Percentiles rank a stretch among this genome's conserved stretches.
Evolutionary conservation across 208 protist genomes (phyloP).

Genomic region (Endotrypanum monterogeii): DNA sequence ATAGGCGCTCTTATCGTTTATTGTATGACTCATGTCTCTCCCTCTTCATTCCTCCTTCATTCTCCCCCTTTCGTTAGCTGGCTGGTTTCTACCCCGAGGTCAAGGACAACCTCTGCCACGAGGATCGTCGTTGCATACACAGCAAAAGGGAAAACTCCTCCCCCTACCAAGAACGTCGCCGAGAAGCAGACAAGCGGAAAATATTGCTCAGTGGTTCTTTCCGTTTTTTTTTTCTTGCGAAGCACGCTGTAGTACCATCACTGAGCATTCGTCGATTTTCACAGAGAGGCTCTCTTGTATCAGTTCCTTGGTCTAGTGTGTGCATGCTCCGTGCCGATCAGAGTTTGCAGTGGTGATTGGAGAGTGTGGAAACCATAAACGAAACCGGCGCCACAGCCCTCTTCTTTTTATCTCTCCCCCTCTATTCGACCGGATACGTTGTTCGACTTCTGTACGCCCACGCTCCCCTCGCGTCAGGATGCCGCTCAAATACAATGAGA

Average conservation of each 20-base stretch:
- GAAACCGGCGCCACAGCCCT: background rate
- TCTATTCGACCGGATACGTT: background rate
- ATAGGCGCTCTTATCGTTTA: background rate
- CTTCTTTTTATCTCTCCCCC: background rate
- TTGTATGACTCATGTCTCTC: background rate
- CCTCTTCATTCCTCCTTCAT: background rate
- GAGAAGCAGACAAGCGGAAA: background rate
- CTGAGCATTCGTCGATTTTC: background rate
- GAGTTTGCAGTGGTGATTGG: background rate
- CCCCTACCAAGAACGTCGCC: background rate
- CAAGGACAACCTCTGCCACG: background rate
- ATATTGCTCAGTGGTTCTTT: background rate
- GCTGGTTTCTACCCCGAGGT: background rate
- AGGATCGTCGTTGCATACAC: background rate
- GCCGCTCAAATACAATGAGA: constrained; percentile 69
- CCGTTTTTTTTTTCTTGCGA: background rate
- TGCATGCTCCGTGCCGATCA: background rate
- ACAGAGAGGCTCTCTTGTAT: background rate
- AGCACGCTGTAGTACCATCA: background rate
- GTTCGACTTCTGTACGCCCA: background rate
- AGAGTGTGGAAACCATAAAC: background rate
- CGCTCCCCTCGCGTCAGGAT: constrained; percentile 29
- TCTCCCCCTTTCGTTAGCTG: background rate
- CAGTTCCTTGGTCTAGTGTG: background rate
- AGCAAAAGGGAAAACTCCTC: background rate